Evolutionary conservation across 2,329 filamentous ascomycete genomes (phyloP).

Genomic region (Sphaerulina musiva): DNA sequence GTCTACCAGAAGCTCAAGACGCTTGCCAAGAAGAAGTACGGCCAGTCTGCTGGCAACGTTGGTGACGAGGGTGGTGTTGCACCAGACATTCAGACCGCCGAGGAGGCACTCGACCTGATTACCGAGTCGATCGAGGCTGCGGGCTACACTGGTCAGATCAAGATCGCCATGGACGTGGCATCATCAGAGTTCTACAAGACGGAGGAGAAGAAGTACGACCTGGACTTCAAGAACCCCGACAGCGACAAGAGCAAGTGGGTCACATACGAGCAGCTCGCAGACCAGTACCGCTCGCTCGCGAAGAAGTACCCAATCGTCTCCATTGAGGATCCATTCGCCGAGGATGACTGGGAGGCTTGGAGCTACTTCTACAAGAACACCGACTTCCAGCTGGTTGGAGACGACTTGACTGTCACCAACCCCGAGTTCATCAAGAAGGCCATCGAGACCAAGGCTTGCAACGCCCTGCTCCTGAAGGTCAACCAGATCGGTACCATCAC

Average conservation of each 20-base stretch:
- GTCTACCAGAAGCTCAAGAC: slow-evolving; percentile 97
- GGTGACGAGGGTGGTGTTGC: slow-evolving; percentile 99
- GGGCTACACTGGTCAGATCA: slow-evolving; percentile 91
- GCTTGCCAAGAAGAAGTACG: slow-evolving; percentile 98
- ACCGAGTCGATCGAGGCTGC: slow-evolving; percentile 87
- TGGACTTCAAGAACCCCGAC: slow-evolving; percentile 99
- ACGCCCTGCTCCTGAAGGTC: slow-evolving; percentile 96
- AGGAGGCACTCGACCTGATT: slow-evolving; percentile 96
- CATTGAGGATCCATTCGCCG: slow-evolving; percentile 98
- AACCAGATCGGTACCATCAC: slow-evolving; percentile 99
- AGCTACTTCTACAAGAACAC: slow-evolving; percentile 99
- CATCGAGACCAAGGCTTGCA: slow-evolving; percentile 97
- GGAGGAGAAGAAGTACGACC: slow-evolving; percentile 97
- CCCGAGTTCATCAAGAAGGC: slow-evolving; percentile 99
- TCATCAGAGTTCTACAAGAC: slow-evolving; percentile 98
- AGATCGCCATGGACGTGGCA: slow-evolving; percentile 98
- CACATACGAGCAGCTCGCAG: slow-evolving; percentile 94
- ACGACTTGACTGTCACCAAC: slow-evolving; percentile 99
- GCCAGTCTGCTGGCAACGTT: slow-evolving; percentile 96
- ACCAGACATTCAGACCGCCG: slow-evolving; percentile 93
- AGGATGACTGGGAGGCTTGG: slow-evolving; percentile 99
- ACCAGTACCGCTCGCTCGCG: slow-evolving; percentile 72
- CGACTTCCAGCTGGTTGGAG: slow-evolving; percentile 96
- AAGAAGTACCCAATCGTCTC: slow-evolving; percentile 97
- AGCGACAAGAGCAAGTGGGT: slow-evolving; percentile 96